phyloP scores from a whole-genome alignment of 1,139 yeast genomes.

The Nematodospora anomalae region DNA sequence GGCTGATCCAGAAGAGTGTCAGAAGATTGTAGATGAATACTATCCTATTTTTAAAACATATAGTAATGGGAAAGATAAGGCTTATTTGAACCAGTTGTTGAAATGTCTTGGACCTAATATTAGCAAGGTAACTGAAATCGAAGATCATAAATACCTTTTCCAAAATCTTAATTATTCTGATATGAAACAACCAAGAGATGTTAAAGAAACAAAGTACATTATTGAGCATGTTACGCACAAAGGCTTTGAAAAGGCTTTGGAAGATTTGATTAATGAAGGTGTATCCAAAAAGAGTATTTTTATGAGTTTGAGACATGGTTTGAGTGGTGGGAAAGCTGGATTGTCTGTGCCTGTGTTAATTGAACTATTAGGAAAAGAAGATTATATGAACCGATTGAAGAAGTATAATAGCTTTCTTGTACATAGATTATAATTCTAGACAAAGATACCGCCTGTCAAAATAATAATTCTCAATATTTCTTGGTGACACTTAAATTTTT shows the following conservation, averaged over 20 bases:
- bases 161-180: slow-evolving; percentile 33
- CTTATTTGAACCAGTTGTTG: slow-evolving; percentile 27
- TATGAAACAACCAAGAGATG: slow-evolving; percentile 14
- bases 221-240: slow-evolving; percentile 8
- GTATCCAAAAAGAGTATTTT: slow-evolving; percentile 52
- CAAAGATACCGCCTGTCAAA: slow-evolving; percentile 66
- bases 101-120: slow-evolving; percentile 40
- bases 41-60: slow-evolving; percentile 20
- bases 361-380: slow-evolving; percentile 54
- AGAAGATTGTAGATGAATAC: slow-evolving; percentile 32
- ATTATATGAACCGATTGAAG: slow-evolving; percentile 37
- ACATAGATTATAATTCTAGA: slow-evolving; percentile 9
- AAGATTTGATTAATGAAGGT: slow-evolving; percentile 13
- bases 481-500: slow-evolving; percentile 90
- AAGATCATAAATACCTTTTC: slow-evolving; percentile 51
- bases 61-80: slow-evolving; percentile 18
- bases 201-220: slow-evolving; percentile 7
- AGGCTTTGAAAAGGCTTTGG: slow-evolving; percentile 18
- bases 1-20: slow-evolving; percentile 30
- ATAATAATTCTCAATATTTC: slow-evolving; percentile 71
- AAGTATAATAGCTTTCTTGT: slow-evolving; percentile 19
- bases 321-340: slow-evolving; percentile 76
- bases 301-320: slow-evolving; percentile 63
- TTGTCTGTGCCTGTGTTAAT: slow-evolving; percentile 62
- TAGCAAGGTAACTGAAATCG: slow-evolving; percentile 49